Evolutionary conservation across 257 asterid species (phyloP).

Genomic region (Nicotiana undulata): DNA sequence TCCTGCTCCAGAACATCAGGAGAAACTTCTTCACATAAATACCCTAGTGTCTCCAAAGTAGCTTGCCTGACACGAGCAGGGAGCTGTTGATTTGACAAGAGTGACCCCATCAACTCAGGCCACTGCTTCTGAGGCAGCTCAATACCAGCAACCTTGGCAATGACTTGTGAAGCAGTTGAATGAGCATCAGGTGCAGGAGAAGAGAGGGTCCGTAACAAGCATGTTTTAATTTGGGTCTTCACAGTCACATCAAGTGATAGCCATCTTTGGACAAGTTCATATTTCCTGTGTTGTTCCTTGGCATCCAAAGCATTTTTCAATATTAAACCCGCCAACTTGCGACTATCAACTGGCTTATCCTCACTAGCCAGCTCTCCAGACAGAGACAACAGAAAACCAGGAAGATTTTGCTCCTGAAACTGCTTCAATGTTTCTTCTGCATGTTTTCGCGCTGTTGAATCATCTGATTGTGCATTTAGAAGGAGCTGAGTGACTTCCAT

Average conservation of each 20-base stretch:
- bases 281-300: conserved; percentile 65
- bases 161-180: conserved; percentile 75
- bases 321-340: conserved; percentile 66
- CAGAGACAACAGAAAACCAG: conserved; percentile 54
- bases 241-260: conserved; percentile 49
- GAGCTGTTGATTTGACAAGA: conserved; percentile 60
- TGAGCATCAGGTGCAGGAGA: conserved; percentile 57
- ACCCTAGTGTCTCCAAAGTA: conserved; percentile 66
- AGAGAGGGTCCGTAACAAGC: conserved; percentile 63
- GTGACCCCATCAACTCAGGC: conserved; percentile 74
- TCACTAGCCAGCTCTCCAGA: conserved; percentile 70
- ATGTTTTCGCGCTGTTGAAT: conserved; percentile 56
- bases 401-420: conserved; percentile 82
- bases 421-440: conserved; percentile 70
- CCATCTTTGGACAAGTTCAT: conserved; percentile 68
- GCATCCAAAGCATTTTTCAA: conserved; percentile 81
- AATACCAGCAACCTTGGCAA: conserved; percentile 75
- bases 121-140: conserved; percentile 78
- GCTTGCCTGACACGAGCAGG: conserved; percentile 71
- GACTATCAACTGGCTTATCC: conserved; percentile 74
- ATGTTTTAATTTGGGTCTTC: conserved; percentile 62
- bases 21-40: conserved; percentile 70
- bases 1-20: conserved; percentile 72
- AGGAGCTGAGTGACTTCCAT: conserved; percentile 83
- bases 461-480: conserved; percentile 63